phyloP scores from a whole-genome alignment of 2,329 filamentous ascomycete genomes.

The Colletotrichum cereale region DNA sequence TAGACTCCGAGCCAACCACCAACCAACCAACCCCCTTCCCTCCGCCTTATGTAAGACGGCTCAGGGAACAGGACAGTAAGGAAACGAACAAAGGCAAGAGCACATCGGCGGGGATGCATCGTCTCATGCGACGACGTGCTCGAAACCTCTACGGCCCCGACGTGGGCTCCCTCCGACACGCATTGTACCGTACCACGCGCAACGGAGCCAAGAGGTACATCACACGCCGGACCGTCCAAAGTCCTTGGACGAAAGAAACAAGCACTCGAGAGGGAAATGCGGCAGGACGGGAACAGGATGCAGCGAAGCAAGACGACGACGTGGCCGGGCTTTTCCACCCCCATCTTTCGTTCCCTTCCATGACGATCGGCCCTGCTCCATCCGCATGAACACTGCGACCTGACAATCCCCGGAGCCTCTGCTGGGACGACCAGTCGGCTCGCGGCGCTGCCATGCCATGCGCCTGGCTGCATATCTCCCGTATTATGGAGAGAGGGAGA shows the following conservation, averaged over 20 bases:
- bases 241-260: slow-evolving; percentile 35
- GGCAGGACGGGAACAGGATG: slow-evolving; percentile 13
- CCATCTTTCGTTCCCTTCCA: too few relatives aligned
- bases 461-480: slow-evolving; percentile 33
- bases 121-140: slow-evolving; percentile 5
- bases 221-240: slow-evolving; percentile 31
- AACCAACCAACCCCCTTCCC: background rate
- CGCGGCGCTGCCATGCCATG: slow-evolving; percentile 19
- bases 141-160: slow-evolving; percentile 36
- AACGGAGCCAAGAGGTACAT: slow-evolving; percentile 32
- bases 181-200: slow-evolving; percentile 6
- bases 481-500: slow-evolving; percentile 14
- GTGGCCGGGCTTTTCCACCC: background rate
- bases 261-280: slow-evolving; percentile 25
- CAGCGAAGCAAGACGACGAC: background rate
- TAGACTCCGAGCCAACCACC: background rate
- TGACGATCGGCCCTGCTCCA: slow-evolving; percentile 25
- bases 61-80: background rate
- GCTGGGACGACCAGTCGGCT: slow-evolving; percentile 28
- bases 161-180: slow-evolving; percentile 30
- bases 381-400: slow-evolving; percentile 38
- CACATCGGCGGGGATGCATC: too few relatives aligned
- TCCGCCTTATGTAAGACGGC: slow-evolving; percentile 19
- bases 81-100: background rate
- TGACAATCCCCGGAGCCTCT: slow-evolving; percentile 3